Base-by-base conservation (phyloP, 1,284 basidiomycete genomes). In the Naganishia cerealis region DNA sequence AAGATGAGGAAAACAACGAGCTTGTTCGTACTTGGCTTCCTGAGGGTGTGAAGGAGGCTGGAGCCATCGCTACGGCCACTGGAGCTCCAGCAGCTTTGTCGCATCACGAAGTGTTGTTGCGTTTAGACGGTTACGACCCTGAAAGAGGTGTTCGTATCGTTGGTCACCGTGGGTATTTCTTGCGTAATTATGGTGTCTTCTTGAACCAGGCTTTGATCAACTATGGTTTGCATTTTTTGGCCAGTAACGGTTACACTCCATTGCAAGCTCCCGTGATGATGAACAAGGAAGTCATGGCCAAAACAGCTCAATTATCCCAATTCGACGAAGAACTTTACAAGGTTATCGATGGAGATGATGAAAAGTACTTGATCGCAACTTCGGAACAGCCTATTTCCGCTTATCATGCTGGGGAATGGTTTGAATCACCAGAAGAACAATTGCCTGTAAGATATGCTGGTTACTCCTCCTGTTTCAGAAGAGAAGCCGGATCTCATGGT, bases 241-340 rank as follows among this genome's bases (percentile, higher is more conserved):
- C 92, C 53, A 87, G 86, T 71, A 85, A 85, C 61, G 86, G 85
- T 1, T 98, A 90, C 86, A 95, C 90, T 83, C 98, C 96, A 83
- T 87, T 98, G 70, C 92, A 95, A 81, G 92, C 94, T 0, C 95
- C 95, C 0, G 99, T 98, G 84, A 90, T 99, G 85, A 97, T 99
- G 91, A 93, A 94, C 83, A 96, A 94, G 82, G 91, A 95, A 56
- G 86, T 91, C 75, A 99, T 99, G 96, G 88, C 87, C 70, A 95
- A 95, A 83, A 99, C 95, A 0, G 95, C 95, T 1, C 95, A 99
- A 79, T 87, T 99, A 16, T 92, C 94, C 76, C 92, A 98, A 80
- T 99, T 98, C 75, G 95, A 99, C 79, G 96, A 99, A 82, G 94
- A 96, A 74, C 83, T 99, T 26, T 99, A 99, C 87, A 96, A 91